These are phyloP conservation scores for Penicillium fuscoglaucum DNA, from an alignment of 2,329 filamentous ascomycete species.

Conservation along the genomic window DNA sequence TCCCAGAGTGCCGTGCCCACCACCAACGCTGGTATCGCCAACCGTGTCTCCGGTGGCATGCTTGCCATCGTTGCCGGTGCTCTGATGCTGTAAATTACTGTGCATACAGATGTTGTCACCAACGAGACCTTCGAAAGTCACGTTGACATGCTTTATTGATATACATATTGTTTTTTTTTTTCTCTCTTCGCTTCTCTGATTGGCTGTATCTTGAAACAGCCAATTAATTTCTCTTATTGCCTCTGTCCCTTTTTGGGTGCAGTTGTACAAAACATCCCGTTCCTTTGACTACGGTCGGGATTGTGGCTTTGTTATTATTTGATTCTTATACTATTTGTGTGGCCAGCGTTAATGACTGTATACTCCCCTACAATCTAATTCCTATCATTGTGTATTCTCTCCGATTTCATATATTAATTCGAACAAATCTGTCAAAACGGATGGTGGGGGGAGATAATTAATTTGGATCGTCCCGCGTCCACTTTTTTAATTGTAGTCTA, in stretches of 20 bases:
- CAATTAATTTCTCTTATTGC: background rate
- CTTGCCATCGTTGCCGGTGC: constrained; percentile 38
- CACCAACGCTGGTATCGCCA: constrained; percentile 32
- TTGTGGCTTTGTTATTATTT: background rate
- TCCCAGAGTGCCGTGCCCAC: constrained; percentile 29
- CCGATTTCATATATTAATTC: background rate
- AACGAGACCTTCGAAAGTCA: background rate
- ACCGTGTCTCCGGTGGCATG: constrained; percentile 39
- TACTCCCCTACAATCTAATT: background rate
- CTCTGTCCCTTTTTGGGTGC: background rate
- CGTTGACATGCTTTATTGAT: constrained; percentile 4
- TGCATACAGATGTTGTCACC: background rate
- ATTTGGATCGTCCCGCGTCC: background rate
- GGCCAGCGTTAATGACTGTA: background rate
- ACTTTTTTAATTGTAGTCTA: background rate
- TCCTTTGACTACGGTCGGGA: background rate
- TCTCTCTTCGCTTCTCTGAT: background rate
- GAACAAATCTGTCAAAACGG: background rate
- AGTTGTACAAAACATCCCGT: constrained; percentile 3
- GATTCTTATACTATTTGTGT: background rate
- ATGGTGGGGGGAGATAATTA: background rate
- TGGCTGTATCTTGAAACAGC: constrained; percentile 6
- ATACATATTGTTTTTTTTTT: background rate
- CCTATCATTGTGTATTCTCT: background rate
- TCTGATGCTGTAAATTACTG: constrained; percentile 35